Evolutionary conservation across 257 asterid species (phyloP), one percentile per base, ranked within the genome.

Genomic region (Thymus quinquecostatus): DNA sequence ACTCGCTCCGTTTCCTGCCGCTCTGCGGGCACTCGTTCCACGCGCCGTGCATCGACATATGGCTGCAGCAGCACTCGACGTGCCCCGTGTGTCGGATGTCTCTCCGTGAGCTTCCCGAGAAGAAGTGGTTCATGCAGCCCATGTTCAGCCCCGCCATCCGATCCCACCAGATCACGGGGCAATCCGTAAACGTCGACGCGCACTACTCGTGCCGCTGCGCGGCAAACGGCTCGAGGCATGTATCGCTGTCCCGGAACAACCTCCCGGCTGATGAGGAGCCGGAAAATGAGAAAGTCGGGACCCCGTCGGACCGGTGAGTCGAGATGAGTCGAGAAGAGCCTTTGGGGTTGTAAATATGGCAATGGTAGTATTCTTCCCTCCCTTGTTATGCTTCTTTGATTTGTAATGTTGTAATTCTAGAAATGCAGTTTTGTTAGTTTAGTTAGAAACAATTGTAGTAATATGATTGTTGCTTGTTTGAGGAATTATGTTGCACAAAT

Each of bases 71-170:
- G 71, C 90, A 86, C 72, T 84, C 87, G 10, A 91, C 96, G 0
- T 91, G 97, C 75, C 97, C 97, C 0, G 88, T 91, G 3, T 91
- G 97, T 78, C 86, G 97, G 57, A 61, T 91, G 27, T 89, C 97
- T 58, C 89, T 91, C 10, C 95, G 89, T 0, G 92, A 84, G 56
- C 84, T 81, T 41, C 79, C 94, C 0, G 94, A 86, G 64, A 84
- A 78, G 62, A 89, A 79, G 67, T 79, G 85, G 68, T 78, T 80
- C 14, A 82, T 89, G 95, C 90, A 86, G 60, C 95, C 95, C 0
- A 63, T 91, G 89, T 91, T 86, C 53, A 75, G 96, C 79, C 89
- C 97, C 51, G 96, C 92, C 27, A 59, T 79, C 54, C 82, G 95
- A 58, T 80, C 87, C 57, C 92, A 87, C 56, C 64, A 47, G 44